Conservation (phyloP, 345 rosid species). For the Arabidopsis suecica region DNA sequence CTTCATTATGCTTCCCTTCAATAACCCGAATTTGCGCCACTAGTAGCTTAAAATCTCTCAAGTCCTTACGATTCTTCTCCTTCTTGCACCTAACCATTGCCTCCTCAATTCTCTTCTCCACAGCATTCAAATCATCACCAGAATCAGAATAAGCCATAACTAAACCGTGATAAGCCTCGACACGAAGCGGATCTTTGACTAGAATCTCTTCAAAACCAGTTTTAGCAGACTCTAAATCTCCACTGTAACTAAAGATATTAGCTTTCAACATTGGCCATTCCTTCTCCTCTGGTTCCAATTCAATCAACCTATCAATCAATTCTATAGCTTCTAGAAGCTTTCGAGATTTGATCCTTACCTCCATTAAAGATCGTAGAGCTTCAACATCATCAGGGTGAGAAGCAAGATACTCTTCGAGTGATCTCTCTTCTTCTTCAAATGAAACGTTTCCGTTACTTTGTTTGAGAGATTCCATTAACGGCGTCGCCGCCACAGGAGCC, state of each 20-base stretch:
- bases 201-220: slow-evolving; percentile 66
- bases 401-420: slow-evolving; percentile 52
- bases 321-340: slow-evolving; percentile 67
- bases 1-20: slow-evolving; percentile 68
- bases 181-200: slow-evolving; percentile 70
- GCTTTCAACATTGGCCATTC: slow-evolving; percentile 83
- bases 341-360: slow-evolving; percentile 63
- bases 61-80: slow-evolving; percentile 63
- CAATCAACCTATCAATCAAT: slow-evolving; percentile 65
- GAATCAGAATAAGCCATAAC: slow-evolving; percentile 72
- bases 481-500: slow-evolving; percentile 44
- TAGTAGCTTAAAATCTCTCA: slow-evolving; percentile 81
- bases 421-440: slow-evolving; percentile 56
- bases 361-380: slow-evolving; percentile 67
- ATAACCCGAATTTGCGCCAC: slow-evolving; percentile 79
- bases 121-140: slow-evolving; percentile 49
- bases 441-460: slow-evolving; percentile 37
- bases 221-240: slow-evolving; percentile 67
- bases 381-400: slow-evolving; percentile 57
- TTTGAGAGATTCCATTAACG: slow-evolving; percentile 47
- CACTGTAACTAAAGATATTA: slow-evolving; percentile 61
- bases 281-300: slow-evolving; percentile 72
- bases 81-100: slow-evolving; percentile 83
- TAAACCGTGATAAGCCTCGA: slow-evolving; percentile 89
- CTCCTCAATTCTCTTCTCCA: slow-evolving; percentile 61